Conservation (phyloP, 495 filamentous ascomycete genomes). For the Durotheca rogersii region DNA sequence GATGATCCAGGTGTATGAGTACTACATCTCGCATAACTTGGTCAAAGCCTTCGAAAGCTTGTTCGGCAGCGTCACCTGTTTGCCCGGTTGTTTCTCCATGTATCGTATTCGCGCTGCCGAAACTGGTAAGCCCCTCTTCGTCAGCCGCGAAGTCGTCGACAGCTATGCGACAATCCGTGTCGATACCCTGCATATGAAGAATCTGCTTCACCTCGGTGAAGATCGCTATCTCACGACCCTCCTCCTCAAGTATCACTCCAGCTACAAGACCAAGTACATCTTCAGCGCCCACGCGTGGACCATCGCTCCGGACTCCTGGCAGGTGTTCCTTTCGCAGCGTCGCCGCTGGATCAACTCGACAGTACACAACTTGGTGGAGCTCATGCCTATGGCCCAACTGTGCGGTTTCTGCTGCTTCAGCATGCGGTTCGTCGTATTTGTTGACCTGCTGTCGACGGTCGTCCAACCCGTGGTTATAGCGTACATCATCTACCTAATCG, state of each 20-base stretch:
- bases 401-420: constrained; percentile 99
- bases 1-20: constrained; percentile 99
- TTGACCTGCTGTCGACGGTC: constrained; percentile 88
- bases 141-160: constrained; percentile 85
- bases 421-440: constrained; percentile 97
- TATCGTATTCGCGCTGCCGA: constrained; percentile 94
- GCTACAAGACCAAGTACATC: constrained; percentile 98
- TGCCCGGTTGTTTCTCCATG: constrained; percentile 98
- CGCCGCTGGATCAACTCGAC: constrained; percentile 99
- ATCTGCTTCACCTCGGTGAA: constrained; percentile 89
- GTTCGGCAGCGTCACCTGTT: constrained; percentile 95
- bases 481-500: constrained; percentile 88
- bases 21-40: constrained; percentile 98
- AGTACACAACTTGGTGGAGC: constrained; percentile 94
- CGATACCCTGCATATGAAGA: constrained; percentile 99
- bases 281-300: constrained; percentile 92
- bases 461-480: constrained; percentile 90
- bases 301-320: constrained; percentile 89
- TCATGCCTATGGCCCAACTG: constrained; percentile 88
- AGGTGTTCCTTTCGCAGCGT: constrained; percentile 94
- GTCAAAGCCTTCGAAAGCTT: constrained; percentile 98
- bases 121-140: constrained; percentile 91
- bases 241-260: constrained; percentile 86
- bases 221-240: constrained; percentile 96
- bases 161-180: constrained; percentile 88